A percentile compares a stretch with the other conserved stretches of the same genome.
Conservation (phyloP, 202 grass and related monocot genomes). For the Thinopyrum obtusiflorum region DNA sequence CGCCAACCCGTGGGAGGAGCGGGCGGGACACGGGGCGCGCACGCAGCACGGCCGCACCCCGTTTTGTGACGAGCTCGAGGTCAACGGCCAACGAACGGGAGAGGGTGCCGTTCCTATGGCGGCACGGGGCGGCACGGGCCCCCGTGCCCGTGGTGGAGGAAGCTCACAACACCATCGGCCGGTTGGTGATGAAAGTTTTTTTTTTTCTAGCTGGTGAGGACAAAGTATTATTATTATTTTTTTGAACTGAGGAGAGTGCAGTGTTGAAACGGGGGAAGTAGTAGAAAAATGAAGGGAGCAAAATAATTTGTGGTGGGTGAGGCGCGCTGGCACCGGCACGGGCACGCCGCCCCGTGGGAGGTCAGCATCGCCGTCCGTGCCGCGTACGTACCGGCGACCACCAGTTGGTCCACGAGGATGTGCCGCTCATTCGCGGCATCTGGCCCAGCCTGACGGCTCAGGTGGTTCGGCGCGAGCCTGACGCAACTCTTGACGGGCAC, state of each 20-base stretch:
- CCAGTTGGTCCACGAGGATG: too few relatives aligned
- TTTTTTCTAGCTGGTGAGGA: too few relatives aligned
- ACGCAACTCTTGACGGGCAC: neutral
- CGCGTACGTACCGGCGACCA: too few relatives aligned
- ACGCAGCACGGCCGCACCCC: neutral
- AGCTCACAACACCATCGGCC: too few relatives aligned
- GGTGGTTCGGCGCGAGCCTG: too few relatives aligned
- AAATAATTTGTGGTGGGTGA: neutral
- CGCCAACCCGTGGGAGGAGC: neutral
- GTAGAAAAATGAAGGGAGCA: neutral
- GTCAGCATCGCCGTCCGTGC: neutral
- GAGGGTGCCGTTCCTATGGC: neutral
- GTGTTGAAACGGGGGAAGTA: neutral
- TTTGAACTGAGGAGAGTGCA: too few relatives aligned
- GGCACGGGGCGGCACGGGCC: neutral
- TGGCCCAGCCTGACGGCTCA: too few relatives aligned
- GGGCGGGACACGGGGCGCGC: neutral
- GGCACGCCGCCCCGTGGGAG: neutral
- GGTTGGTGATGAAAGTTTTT: neutral
- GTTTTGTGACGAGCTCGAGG: neutral
- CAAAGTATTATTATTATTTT: too few relatives aligned
- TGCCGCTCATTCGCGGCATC: too few relatives aligned
- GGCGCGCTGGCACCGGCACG: neutral
- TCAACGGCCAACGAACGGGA: neutral
- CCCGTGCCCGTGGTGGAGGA: neutral